A percentile compares a stretch with the other conserved stretches of the same genome.
Conservation (phyloP, 2,329 filamentous ascomycete genomes). For the Teratosphaeria gauchensis region DNA sequence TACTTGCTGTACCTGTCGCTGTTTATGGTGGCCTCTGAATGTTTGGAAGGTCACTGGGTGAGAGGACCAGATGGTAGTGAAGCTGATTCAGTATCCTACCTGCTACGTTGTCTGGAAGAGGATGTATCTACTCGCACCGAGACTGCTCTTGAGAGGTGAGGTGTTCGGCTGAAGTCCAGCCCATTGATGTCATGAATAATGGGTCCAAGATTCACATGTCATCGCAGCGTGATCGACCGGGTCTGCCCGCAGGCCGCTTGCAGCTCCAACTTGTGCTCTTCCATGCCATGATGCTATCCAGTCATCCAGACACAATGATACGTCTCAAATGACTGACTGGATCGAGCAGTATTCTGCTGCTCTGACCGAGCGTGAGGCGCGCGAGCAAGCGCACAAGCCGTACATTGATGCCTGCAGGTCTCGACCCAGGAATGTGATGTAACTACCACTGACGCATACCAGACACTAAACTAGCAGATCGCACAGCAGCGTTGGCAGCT, state of each 20-base stretch:
- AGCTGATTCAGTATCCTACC: no score
- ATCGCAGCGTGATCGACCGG: neutral
- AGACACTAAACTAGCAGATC: constrained; percentile 36
- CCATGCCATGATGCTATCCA: neutral
- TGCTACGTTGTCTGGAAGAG: no score
- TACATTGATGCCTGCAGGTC: constrained; percentile 70
- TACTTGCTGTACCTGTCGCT: neutral
- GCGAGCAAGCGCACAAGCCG: constrained; percentile 54
- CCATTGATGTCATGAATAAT: neutral
- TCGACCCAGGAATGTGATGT: neutral
- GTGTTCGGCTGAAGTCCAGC: no score
- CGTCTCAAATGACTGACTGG: constrained; percentile 54
- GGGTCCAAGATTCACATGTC: neutral
- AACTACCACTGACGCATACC: constrained; percentile 1
- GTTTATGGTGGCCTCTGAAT: neutral
- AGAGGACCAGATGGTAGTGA: no score
- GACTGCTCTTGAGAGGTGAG: no score
- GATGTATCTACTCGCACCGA: no score
- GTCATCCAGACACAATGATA: neutral
- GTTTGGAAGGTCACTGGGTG: neutral
- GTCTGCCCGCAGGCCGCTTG: neutral
- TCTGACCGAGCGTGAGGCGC: constrained; percentile 60
- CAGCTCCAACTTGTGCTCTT: neutral
- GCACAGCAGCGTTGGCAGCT: constrained; percentile 16
- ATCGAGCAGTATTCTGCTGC: constrained; percentile 70